These are phyloP conservation scores for Geum urbanum DNA, from an alignment of 306 rosid genomes.

Conservation along the genomic window DNA sequence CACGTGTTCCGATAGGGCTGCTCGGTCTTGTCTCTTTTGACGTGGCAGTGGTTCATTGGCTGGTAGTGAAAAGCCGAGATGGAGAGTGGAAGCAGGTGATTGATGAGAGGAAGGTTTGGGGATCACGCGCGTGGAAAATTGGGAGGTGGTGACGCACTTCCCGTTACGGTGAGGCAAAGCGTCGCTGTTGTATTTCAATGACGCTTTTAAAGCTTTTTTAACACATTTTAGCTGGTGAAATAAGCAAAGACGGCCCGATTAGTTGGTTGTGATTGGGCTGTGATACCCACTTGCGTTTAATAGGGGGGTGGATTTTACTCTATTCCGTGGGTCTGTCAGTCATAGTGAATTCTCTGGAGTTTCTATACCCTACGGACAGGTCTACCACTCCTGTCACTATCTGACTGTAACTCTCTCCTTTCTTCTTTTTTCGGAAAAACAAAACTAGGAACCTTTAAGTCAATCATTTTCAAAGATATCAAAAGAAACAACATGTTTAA, in stretches of 20 bases:
- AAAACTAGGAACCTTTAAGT: too few relatives aligned
- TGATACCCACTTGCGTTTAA: slow-evolving; percentile 37
- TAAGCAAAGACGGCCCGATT: slow-evolving; percentile 19
- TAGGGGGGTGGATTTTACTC: slow-evolving; percentile 8
- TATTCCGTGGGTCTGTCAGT: slow-evolving; percentile 27
- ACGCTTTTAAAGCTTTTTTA: slow-evolving; percentile 19
- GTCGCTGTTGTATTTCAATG: slow-evolving; percentile 46
- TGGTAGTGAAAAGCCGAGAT: too few relatives aligned
- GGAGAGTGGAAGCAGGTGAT: slow-evolving; percentile 7
- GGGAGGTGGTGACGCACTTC: slow-evolving; percentile 36
- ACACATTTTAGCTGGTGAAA: slow-evolving; percentile 21
- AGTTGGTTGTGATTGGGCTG: slow-evolving; percentile 43
- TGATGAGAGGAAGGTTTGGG: not conserved
- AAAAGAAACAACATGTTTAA: too few relatives aligned
- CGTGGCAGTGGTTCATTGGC: slow-evolving; percentile 25
- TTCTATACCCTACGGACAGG: slow-evolving; percentile 14
- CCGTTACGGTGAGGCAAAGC: slow-evolving; percentile 34
- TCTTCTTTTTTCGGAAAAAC: too few relatives aligned
- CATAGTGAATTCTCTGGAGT: not conserved
- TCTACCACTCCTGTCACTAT: not conserved
- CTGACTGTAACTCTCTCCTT: too few relatives aligned
- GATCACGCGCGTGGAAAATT: slow-evolving; percentile 32
- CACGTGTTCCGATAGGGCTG: slow-evolving; percentile 18
- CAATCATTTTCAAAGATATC: too few relatives aligned
- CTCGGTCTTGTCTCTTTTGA: rapidly evolving